Base-by-base conservation (phyloP, 305 asterid genomes). In the Fraxinus angustifolia region DNA sequence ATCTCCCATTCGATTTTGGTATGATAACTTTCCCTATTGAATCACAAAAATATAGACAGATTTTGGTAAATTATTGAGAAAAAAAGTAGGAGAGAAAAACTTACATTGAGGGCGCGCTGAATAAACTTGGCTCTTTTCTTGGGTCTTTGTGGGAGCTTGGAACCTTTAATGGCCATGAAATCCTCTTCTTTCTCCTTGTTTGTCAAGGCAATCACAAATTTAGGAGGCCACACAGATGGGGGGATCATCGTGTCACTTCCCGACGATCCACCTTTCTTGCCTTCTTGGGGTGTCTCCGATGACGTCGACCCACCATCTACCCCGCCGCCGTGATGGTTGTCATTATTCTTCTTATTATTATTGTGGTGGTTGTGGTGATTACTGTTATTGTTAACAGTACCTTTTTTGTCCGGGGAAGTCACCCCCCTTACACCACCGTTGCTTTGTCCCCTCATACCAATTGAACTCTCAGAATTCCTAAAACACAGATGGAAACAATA, bases 111-210 rank as follows among this genome's bases (percentile, higher is more conserved):
- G 50, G 96, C 91, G 6, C 97, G 95, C 85, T 95, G 99, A 82
- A 95, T 89, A 38, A 90, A 83, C 79, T 95, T 95, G 30, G 98
- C 97, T 78, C 99, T 86, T 77, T 95, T 95, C 90, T 95, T 95
- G 80, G 99, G 99, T 78, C 98, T 90, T 73, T 95, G 99, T 80
- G 99, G 99, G 1, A 93, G 96, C 81, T 91, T 95, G 80, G 98
- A 95, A 42, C 99, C 99, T 88, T 92, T 95, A 70, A 95, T 89
- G 40, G 95, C 94, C 96, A 93, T 45, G 79, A 94, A 94, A 82
- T 94, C 98, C 82, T 95, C 99, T 84, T 95, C 98, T 84, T 95
- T 95, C 90, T 95, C 99, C 90, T 95, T 93, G 78, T 92, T 95
- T 1, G 98, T 95, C 84, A 95, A 86, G 35, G 90, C 92, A 75